Percentiles rank a stretch among this genome's conserved stretches.
These are phyloP conservation scores for Chaetomium sp. DNA, from an alignment of 2,329 filamentous ascomycete genomes.

Conservation along the genomic window DNA sequence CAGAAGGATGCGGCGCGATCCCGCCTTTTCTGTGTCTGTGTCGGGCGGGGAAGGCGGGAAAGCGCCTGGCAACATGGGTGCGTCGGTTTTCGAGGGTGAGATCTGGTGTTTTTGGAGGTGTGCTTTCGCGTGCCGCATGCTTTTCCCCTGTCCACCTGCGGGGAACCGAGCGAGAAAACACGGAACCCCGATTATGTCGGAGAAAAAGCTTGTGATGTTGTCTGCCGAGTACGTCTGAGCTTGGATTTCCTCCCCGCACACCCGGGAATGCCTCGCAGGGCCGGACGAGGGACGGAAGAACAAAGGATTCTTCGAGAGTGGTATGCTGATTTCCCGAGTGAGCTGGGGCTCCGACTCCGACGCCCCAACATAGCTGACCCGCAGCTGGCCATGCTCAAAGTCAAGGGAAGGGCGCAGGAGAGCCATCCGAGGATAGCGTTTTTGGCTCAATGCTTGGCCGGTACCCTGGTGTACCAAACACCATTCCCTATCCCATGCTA, in stretches of 20 bases:
- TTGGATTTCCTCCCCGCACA: constrained; percentile 75
- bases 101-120: constrained; percentile 55
- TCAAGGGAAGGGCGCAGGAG: constrained; percentile 71
- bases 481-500: constrained; percentile 96
- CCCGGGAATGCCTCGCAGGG: constrained; percentile 51
- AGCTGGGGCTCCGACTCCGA: constrained; percentile 18
- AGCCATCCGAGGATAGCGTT: constrained; percentile 81
- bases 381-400: constrained; percentile 58
- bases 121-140: constrained; percentile 64
- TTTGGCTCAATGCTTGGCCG: constrained; percentile 79
- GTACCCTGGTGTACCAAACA: constrained; percentile 85
- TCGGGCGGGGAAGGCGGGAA: constrained; percentile 54
- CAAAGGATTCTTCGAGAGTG: constrained; percentile 62
- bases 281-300: constrained; percentile 41
- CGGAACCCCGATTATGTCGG: constrained; percentile 64
- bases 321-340: constrained; percentile 42
- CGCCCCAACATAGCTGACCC: constrained; percentile 46
- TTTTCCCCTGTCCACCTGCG: constrained; percentile 51
- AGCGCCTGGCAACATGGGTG: constrained; percentile 39
- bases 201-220: constrained; percentile 70
- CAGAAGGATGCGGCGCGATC: constrained; percentile 59
- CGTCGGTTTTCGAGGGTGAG: constrained; percentile 13
- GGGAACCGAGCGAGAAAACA: constrained; percentile 83
- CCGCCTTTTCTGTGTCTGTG: constrained; percentile 43
- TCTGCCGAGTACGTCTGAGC: constrained; percentile 63